Evolutionary conservation across 2,329 filamentous ascomycete genomes (phyloP).

Genomic region (Westerdykella ornata): DNA sequence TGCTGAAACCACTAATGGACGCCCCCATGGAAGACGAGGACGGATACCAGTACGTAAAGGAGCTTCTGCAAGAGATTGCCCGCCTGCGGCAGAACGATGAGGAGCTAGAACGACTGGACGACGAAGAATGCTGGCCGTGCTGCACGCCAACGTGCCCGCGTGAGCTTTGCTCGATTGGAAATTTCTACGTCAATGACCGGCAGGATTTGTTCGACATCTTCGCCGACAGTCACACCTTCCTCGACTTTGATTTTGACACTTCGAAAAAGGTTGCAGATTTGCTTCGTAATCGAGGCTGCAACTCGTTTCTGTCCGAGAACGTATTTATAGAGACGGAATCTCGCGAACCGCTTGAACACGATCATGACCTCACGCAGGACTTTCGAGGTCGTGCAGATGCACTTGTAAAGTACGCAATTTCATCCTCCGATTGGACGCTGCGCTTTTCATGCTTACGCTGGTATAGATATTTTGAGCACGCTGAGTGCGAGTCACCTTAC

Average conservation of each 20-base stretch:
- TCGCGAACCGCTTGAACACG: constrained; percentile 2
- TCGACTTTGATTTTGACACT: constrained; percentile 6
- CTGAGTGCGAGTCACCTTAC: constrained; percentile 1
- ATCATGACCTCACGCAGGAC: constrained; percentile 2
- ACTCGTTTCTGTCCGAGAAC: constrained; percentile 3
- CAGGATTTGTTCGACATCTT: constrained; percentile 7
- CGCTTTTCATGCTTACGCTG: constrained; percentile 1
- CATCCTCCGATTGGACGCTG: not conserved
- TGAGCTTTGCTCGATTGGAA: constrained; percentile 1
- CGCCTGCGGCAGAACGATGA: not conserved
- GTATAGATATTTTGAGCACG: constrained; percentile 2
- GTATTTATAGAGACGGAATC: constrained; percentile 1
- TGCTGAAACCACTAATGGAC: constrained; percentile 1
- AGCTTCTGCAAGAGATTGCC: constrained; percentile 4
- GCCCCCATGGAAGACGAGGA: not conserved
- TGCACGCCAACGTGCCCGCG: not conserved
- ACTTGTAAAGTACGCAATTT: constrained; percentile 4
- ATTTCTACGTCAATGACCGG: constrained; percentile 8
- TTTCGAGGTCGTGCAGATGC: constrained; percentile 4
- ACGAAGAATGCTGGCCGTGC: constrained; percentile 3
- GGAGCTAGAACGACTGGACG: constrained; percentile 2
- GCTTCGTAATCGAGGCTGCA: constrained; percentile 2
- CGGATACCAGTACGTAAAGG: constrained; percentile 1
- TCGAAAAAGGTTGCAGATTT: constrained; percentile 2
- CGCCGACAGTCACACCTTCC: constrained; percentile 2